Percentiles rank a stretch among this genome's conserved stretches.
Evolutionary conservation across 371 early-diverging fungal species (phyloP).

Genomic region (Mucor indicus): DNA sequence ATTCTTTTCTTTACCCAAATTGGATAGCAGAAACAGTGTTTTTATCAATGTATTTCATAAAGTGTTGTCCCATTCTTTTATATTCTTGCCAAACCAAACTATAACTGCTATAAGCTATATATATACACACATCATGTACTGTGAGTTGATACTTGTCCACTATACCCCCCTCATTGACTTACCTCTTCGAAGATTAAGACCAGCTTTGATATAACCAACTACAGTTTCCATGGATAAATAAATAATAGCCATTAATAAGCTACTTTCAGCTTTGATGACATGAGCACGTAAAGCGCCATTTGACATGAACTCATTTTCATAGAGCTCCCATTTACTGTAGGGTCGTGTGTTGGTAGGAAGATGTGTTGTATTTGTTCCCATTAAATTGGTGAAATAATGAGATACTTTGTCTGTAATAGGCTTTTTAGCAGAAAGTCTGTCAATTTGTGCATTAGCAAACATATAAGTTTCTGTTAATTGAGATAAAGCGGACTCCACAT

Average conservation of each 20-base stretch:
- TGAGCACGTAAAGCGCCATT: conserved; percentile 61
- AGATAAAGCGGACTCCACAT: conserved; percentile 46
- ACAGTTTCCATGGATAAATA: conserved; percentile 55
- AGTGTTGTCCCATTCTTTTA: conserved; percentile 44
- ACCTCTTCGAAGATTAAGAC: conserved; percentile 61
- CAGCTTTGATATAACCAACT: conserved; percentile 60
- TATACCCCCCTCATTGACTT: no score
- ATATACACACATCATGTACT: no score
- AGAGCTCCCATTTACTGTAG: conserved; percentile 23
- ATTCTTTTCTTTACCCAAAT: conserved; percentile 35
- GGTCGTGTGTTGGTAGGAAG: conserved; percentile 41
- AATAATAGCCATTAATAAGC: conserved; percentile 53
- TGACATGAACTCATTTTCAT: conserved; percentile 32
- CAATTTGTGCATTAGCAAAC: conserved; percentile 50
- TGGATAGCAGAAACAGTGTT: conserved; percentile 47
- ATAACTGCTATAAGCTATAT: conserved; percentile 44
- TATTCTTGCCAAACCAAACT: conserved; percentile 51
- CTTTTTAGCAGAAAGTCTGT: conserved; percentile 48
- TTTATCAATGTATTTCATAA: conserved; percentile 35
- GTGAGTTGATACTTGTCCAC: no score
- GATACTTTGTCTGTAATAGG: conserved; percentile 38
- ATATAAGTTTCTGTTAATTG: conserved; percentile 43
- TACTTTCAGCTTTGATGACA: conserved; percentile 59
- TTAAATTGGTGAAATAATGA: conserved; percentile 37
- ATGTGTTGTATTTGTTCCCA: conserved; percentile 33